A percentile compares a stretch with the other conserved stretches of the same genome.
Conservation (phyloP, 2,329 filamentous ascomycete genomes). For the Fusarium sp. region DNA sequence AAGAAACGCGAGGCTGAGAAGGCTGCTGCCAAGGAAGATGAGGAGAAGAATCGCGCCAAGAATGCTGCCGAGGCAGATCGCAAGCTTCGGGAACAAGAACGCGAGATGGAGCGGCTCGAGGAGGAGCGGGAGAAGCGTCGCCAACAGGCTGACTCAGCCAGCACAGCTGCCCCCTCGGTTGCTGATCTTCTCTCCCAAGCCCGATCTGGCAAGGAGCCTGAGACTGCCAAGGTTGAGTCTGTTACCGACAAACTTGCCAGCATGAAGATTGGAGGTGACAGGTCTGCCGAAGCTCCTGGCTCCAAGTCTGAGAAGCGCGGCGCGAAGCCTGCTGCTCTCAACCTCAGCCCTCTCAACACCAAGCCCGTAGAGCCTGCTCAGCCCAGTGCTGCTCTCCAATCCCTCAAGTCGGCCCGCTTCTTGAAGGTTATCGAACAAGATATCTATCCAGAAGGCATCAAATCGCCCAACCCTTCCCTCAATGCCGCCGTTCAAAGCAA, state of each 20-base stretch:
- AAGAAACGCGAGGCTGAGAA: constrained; percentile 61
- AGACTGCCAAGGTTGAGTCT: constrained; percentile 52
- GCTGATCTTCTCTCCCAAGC: constrained; percentile 62
- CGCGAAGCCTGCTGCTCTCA: constrained; percentile 85
- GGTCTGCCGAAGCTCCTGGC: constrained; percentile 62
- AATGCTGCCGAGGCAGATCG: constrained; percentile 68
- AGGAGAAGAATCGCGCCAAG: constrained; percentile 56
- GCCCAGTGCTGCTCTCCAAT: constrained; percentile 92
- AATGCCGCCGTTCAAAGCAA: constrained; percentile 84
- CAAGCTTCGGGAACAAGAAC: constrained; percentile 77
- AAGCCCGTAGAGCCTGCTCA: constrained; percentile 91
- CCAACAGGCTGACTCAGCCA: constrained; percentile 61
- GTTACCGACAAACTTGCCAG: constrained; percentile 62
- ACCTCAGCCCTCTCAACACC: constrained; percentile 82
- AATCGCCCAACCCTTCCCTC: constrained; percentile 89
- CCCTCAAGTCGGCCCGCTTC: constrained; percentile 91
- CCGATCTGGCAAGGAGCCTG: constrained; percentile 54
- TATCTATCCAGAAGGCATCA: constrained; percentile 84
- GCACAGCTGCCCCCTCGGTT: constrained; percentile 57
- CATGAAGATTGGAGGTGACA: constrained; percentile 62
- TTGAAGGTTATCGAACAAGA: constrained; percentile 81
- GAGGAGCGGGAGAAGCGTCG: constrained; percentile 74
- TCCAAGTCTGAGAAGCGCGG: constrained; percentile 68
- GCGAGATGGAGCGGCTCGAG: constrained; percentile 77
- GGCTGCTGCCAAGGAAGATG: constrained; percentile 61